Evolutionary conservation across 2,329 filamentous ascomycete genomes (phyloP), one percentile per base, ranked within the genome.

Genomic region (Clonostachys sp.): DNA sequence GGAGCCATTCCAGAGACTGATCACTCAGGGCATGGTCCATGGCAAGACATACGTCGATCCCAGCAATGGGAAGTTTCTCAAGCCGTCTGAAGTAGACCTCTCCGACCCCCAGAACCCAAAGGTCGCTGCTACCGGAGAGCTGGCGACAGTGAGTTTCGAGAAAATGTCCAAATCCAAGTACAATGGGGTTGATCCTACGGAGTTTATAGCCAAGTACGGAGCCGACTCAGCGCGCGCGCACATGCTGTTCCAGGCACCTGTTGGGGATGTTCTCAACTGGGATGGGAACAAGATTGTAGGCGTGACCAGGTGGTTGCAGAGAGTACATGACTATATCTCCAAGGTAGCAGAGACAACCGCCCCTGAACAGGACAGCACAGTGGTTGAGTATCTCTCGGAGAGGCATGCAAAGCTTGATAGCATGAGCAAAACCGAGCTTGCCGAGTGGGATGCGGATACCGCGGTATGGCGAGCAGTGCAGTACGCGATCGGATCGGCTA

Each of bases 101-200:
- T 74, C 71, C 5, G 73, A 79, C 39, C 70, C 77, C 0, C 67
- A 71, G 0, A 67, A 70, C 12, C 87, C 87, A 1, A 71, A 73
- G 46, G 78, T 94, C n/a, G 73, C 73, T 16, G 74, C 77, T 0
- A 87, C 82, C 0, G 80, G 82, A 5, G 67, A 77, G 43, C 57
- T 60, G 0, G 81, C 86, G 2, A 78, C 71, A 30, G 66, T 90
- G 16, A 84, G 81, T 2, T 95, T 80, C 56, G 90, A 95, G 63
- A 96, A 96, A 62, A 96, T 96, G 91, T 94, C 88, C 38, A 96
- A 96, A 68, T 95, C 89, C 58, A 96, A 96, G 65, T 77, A 94
- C 69, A 96, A 96, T 60, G 91, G 91, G 24, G 89, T 95, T 7
- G 89, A 95, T 60, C 91, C 91, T 0, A 83, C 80, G 0, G 73